Evolutionary conservation across 2,329 filamentous ascomycete genomes (phyloP).

Genomic region (Fonsecaea monophora): DNA sequence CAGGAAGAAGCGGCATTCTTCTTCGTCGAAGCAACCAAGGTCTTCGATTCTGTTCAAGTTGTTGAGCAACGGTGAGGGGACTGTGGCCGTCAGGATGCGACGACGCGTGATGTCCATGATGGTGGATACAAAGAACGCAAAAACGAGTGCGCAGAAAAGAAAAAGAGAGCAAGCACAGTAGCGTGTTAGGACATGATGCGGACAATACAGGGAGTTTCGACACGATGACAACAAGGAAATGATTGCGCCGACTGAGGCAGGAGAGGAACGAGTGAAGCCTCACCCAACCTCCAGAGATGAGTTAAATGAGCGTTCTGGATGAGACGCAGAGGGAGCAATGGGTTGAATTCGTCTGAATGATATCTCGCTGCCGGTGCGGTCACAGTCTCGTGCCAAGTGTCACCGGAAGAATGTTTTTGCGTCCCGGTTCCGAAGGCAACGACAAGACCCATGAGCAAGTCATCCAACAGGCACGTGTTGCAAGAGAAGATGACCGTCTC

Average conservation of each 20-base stretch:
- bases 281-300: neutral
- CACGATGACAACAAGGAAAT: neutral
- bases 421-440: neutral
- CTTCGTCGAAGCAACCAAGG: conserved; percentile 41
- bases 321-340: neutral
- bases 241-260: neutral
- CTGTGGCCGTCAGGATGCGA: conserved; percentile 19
- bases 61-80: conserved; percentile 10
- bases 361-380: conserved; percentile 13
- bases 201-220: conserved; percentile 9
- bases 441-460: neutral
- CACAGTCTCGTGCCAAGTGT: conserved; percentile 7
- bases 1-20: conserved; percentile 41
- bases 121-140: neutral
- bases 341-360: conserved; percentile 9
- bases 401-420: conserved; percentile 14
- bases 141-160: neutral
- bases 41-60: conserved; percentile 25
- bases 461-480: neutral
- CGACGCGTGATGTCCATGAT: conserved; percentile 26
- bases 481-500: neutral
- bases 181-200: conserved; percentile 14
- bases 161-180: neutral
- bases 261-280: neutral
- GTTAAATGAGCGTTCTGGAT: neutral